Evolutionary conservation across 805 yeast species (phyloP).

Genomic region (Ogataea paraovalis): DNA sequence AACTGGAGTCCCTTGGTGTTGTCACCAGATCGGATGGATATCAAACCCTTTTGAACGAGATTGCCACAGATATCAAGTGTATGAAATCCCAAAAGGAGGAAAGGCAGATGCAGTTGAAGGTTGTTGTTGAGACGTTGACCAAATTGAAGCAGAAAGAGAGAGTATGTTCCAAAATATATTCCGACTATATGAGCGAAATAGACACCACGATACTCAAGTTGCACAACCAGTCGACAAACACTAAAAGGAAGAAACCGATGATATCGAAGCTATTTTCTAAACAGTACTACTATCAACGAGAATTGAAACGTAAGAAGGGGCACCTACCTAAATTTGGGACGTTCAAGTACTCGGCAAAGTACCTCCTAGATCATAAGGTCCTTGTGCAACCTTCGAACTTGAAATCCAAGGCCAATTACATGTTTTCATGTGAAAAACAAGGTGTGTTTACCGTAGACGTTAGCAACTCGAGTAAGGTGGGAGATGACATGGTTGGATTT

Average conservation of each 20-base stretch:
- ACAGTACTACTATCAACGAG: slow-evolving; percentile 73
- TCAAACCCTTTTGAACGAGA: slow-evolving; percentile 76
- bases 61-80: slow-evolving; percentile 70
- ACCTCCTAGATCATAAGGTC: slow-evolving; percentile 68
- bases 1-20: slow-evolving; percentile 64
- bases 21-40: slow-evolving; percentile 66
- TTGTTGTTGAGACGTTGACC: slow-evolving; percentile 39
- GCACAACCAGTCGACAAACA: slow-evolving; percentile 37
- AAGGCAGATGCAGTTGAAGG: slow-evolving; percentile 38
- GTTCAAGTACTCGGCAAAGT: slow-evolving; percentile 70
- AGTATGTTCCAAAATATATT: slow-evolving; percentile 40
- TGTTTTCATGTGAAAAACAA: slow-evolving; percentile 69
- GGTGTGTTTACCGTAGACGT: slow-evolving; percentile 75
- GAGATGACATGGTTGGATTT: slow-evolving; percentile 30
- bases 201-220: slow-evolving; percentile 40
- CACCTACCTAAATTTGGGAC: slow-evolving; percentile 73
- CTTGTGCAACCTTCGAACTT: slow-evolving; percentile 44
- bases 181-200: slow-evolving; percentile 45
- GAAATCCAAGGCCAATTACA: slow-evolving; percentile 65
- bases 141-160: slow-evolving; percentile 44
- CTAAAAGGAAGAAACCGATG: slow-evolving; percentile 38
- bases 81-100: slow-evolving; percentile 41
- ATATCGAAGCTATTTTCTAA: slow-evolving; percentile 51
- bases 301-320: slow-evolving; percentile 60
- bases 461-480: slow-evolving; percentile 40